Base-by-base conservation (phyloP, 1,139 yeast genomes). In the Pichia sp. region DNA sequence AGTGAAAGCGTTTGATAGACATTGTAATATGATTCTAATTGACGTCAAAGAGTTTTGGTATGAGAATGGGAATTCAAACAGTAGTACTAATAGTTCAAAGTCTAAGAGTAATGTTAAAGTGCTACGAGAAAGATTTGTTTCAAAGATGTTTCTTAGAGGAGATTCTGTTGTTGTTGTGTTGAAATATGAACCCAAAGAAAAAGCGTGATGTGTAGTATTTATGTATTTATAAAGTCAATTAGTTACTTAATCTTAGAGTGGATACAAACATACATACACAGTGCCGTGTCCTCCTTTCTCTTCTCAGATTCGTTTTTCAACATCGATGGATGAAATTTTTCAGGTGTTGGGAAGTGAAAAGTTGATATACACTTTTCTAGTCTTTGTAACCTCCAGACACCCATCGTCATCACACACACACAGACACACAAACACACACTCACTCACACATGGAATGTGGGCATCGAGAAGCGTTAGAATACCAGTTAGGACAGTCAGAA, bases 1-100 rank as follows among this genome's bases (percentile, higher is more conserved):
- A 56, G 94, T 92, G 44, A 85, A 86, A 62, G 97, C 97, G 0
- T 94, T 89, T 64, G 99, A 92, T 64, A 81, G 97, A 61, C 99
- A 92, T 66, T 85, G 96, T 54, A 92, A 92, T 65, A 79, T 92
- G 85, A 83, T 92, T 9, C 70, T 92, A 56, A 97, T 88, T 60
- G 88, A 89, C 59, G 97, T 92, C 39, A 88, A 86, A 63, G 98
- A 92, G 63, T 70, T 68, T 34, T 59, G 72, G 68, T 54, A 55
- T 35, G 68, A 65, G 40, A 30, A 6, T 30, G 16, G 34, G 7
- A n/a, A 7, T 15, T 15, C 16, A 3, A 30, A 30, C 9, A 18
- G 16, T 30, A 30, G n/a, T n/a, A n/a, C n/a, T n/a, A n/a, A n/a
- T n/a, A n/a, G n/a, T n/a, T n/a, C n/a, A n/a, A n/a, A 27, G 20